Conservation (phyloP, 2,329 filamentous ascomycete species). For the Pseudofabraea citricarpa region DNA sequence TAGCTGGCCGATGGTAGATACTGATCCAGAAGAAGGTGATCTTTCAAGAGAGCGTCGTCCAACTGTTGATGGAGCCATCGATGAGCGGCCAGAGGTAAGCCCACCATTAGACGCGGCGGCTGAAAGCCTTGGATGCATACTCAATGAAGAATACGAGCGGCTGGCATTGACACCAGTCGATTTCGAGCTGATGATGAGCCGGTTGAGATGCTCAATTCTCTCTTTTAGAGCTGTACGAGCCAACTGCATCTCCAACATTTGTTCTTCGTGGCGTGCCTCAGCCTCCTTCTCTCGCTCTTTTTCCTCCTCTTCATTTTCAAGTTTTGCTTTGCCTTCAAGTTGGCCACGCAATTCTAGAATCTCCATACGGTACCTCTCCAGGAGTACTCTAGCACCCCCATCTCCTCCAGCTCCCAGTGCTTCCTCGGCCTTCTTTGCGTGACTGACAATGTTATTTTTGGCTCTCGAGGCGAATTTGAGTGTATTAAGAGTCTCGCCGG, state of each 20-base stretch:
- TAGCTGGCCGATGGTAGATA: constrained; percentile 26
- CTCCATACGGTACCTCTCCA: constrained; percentile 92
- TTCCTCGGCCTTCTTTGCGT: constrained; percentile 92
- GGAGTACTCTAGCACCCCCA: constrained; percentile 76
- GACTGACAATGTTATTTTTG: constrained; percentile 96
- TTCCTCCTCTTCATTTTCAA: constrained; percentile 64
- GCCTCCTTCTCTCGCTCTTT: constrained; percentile 72
- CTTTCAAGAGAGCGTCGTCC: constrained; percentile 46
- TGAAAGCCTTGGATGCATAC: constrained; percentile 59
- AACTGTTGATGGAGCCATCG: constrained; percentile 58
- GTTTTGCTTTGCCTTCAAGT: constrained; percentile 76
- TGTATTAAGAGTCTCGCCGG: constrained; percentile 87
- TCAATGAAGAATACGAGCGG: constrained; percentile 64
- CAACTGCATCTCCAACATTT: constrained; percentile 97
- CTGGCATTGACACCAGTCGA: constrained; percentile 87
- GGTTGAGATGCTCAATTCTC: constrained; percentile 93
- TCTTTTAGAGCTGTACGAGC: constrained; percentile 94
- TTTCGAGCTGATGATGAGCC: constrained; percentile 91
- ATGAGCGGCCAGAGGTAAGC: constrained; percentile 61
- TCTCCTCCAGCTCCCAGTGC: constrained; percentile 77
- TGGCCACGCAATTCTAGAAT: constrained; percentile 78
- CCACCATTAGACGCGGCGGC: constrained; percentile 31
- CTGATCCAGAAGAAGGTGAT: constrained; percentile 62
- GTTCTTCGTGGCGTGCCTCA: constrained; percentile 85
- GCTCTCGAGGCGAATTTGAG: constrained; percentile 94